These are phyloP conservation scores for Leishmania braziliensis DNA, from an alignment of 208 protist genomes.

Conservation along the genomic window DNA sequence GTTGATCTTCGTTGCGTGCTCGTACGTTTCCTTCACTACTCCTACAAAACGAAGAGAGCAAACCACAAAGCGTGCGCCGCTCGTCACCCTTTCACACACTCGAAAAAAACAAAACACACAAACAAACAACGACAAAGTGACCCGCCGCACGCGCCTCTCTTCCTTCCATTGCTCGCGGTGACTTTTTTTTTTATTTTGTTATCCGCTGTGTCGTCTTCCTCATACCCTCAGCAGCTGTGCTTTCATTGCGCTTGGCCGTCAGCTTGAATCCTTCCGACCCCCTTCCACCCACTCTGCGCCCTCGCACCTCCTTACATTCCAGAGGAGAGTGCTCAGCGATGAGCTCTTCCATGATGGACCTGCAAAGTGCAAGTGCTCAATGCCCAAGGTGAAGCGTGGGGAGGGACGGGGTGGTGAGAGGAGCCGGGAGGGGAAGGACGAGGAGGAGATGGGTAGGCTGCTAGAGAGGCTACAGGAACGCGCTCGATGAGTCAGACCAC, in stretches of 20 bases:
- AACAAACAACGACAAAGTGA: background rate
- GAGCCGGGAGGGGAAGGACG: background rate
- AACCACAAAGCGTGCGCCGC: background rate
- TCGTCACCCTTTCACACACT: background rate
- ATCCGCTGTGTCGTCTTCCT: background rate
- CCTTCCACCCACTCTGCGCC: background rate
- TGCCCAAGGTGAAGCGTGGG: background rate
- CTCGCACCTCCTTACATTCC: background rate
- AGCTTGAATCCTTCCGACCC: background rate
- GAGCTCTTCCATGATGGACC: background rate
- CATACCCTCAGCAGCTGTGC: background rate
- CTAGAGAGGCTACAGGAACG: background rate
- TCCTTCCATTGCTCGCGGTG: background rate
- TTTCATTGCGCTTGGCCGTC: background rate
- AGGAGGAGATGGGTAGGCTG: background rate
- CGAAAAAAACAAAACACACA: no score
- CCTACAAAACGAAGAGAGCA: background rate
- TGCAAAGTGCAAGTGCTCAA: background rate
- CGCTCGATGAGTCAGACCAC: background rate
- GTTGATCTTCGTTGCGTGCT: background rate
- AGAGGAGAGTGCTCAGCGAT: no score
- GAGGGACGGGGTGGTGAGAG: background rate
- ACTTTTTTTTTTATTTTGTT: background rate
- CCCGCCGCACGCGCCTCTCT: background rate
- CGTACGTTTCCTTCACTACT: background rate